A percentile compares a stretch with the other conserved stretches of the same genome.
phyloP scores from a whole-genome alignment of 148 eudicot genomes.

The Spergularia bocconei region DNA sequence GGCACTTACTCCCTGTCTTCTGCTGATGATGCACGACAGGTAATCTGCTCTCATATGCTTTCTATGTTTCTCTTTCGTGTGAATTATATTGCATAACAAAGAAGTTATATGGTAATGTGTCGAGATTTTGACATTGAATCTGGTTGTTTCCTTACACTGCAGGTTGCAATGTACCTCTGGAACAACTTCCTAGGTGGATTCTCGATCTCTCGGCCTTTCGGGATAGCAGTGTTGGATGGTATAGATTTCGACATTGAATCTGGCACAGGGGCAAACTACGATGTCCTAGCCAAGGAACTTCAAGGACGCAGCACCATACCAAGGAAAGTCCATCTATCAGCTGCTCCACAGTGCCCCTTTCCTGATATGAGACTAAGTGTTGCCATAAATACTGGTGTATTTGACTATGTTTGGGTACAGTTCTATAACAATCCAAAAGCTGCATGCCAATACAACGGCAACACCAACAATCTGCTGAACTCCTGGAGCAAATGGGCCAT shows the following conservation, averaged over 20 bases:
- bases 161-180: slow-evolving; percentile 43
- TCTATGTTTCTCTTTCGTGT: not conserved
- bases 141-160: not conserved
- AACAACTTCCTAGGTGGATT: slow-evolving; percentile 42
- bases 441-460: slow-evolving; percentile 25
- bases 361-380: slow-evolving; percentile 22
- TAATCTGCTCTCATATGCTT: not conserved
- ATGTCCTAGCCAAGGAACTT: slow-evolving; percentile 37
- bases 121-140: not conserved
- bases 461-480: slow-evolving; percentile 10
- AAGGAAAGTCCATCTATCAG: slow-evolving; percentile 30
- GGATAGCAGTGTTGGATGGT: slow-evolving; percentile 41
- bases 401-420: slow-evolving; percentile 41
- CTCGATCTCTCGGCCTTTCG: slow-evolving; percentile 35
- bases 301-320: slow-evolving; percentile 11
- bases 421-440: slow-evolving; percentile 35
- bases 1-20: slow-evolving; percentile 33
- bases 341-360: slow-evolving; percentile 40
- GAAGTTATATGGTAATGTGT: too few relatives aligned
- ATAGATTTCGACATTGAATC: slow-evolving; percentile 47
- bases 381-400: slow-evolving; percentile 35
- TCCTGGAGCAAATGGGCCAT: slow-evolving; percentile 26
- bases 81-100: not conserved
- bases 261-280: slow-evolving; percentile 31
- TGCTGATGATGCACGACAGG: slow-evolving; percentile 30